Percentiles rank a stretch among this genome's conserved stretches.
These are phyloP conservation scores for Podila epicladia DNA, from an alignment of 192 early-diverging fungal species.

Conservation along the genomic window DNA sequence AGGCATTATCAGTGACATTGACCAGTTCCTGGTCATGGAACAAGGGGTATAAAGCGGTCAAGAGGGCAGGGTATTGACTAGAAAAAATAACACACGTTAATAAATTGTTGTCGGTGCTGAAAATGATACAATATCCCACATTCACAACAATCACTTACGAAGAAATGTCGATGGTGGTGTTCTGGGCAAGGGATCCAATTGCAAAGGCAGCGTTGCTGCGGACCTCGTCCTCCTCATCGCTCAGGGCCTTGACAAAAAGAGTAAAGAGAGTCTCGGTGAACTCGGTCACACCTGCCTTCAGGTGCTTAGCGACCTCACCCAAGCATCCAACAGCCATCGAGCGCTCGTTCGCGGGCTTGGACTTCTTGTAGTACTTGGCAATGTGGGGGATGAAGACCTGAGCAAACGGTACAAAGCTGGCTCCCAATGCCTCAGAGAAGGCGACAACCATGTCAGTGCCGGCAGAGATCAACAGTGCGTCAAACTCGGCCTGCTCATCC, in stretches of 20 bases:
- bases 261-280: constrained; percentile 73
- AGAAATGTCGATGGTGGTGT: constrained; percentile 73
- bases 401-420: constrained; percentile 78
- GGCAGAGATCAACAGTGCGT: constrained; percentile 80
- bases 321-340: constrained; percentile 92
- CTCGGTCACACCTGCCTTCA: constrained; percentile 67
- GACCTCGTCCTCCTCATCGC: constrained; percentile 84
- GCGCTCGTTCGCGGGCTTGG: constrained; percentile 76
- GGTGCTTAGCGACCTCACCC: constrained; percentile 78
- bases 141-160: constrained; percentile 49
- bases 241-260: constrained; percentile 75
- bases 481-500: constrained; percentile 87
- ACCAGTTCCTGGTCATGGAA: constrained; percentile 58
- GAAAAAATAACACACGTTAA: not conserved
- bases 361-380: constrained; percentile 75
- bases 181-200: constrained; percentile 75
- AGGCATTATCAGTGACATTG: constrained; percentile 76
- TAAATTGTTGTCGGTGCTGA: not conserved
- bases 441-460: constrained; percentile 87
- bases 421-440: constrained; percentile 77
- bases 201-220: constrained; percentile 89
- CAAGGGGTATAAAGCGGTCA: constrained; percentile 65
- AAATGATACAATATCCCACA: not conserved
- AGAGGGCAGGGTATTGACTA: constrained; percentile 68
- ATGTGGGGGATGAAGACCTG: constrained; percentile 84